A percentile compares a stretch with the other conserved stretches of the same genome.
Conservation (phyloP, 306 rosid species). For the Cucurbita ficifolia region DNA sequence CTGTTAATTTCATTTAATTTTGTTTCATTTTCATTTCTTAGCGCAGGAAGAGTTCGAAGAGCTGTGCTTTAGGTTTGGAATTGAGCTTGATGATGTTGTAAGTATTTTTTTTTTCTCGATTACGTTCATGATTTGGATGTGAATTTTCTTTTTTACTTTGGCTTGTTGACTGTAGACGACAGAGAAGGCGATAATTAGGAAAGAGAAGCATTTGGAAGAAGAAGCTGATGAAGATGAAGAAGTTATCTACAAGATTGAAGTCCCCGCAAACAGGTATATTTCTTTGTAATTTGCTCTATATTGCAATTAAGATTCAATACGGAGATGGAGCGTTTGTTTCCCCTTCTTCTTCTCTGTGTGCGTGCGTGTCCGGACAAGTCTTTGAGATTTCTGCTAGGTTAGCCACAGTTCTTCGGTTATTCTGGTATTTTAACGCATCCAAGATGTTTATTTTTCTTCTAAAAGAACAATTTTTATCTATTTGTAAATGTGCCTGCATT, state of each 20-base stretch:
- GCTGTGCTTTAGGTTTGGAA: slow-evolving; percentile 75
- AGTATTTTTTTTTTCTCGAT: slow-evolving; percentile 2
- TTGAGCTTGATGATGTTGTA: slow-evolving; percentile 90
- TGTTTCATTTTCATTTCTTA: slow-evolving; percentile 15
- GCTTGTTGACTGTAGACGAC: slow-evolving; percentile 35
- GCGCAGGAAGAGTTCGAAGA: slow-evolving; percentile 87
- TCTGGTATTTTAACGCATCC: background rate
- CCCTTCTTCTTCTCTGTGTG: background rate
- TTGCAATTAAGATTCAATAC: background rate
- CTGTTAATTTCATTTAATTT: background rate
- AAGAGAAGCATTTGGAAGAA: slow-evolving; percentile 70
- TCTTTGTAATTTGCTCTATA: background rate
- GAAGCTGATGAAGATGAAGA: slow-evolving; percentile 42
- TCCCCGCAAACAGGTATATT: slow-evolving; percentile 71
- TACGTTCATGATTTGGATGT: background rate
- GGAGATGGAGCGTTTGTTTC: background rate
- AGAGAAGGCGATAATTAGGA: slow-evolving; percentile 71
- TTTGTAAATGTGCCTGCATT: background rate
- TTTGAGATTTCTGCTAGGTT: background rate
- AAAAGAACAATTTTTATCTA: background rate
- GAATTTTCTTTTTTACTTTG: background rate
- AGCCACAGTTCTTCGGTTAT: background rate
- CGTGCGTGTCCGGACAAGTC: background rate
- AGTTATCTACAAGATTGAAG: slow-evolving; percentile 56
- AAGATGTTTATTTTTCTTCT: background rate